Base-by-base conservation (phyloP, 2,329 filamentous ascomycete genomes). In the Hypoxylon sp. region DNA sequence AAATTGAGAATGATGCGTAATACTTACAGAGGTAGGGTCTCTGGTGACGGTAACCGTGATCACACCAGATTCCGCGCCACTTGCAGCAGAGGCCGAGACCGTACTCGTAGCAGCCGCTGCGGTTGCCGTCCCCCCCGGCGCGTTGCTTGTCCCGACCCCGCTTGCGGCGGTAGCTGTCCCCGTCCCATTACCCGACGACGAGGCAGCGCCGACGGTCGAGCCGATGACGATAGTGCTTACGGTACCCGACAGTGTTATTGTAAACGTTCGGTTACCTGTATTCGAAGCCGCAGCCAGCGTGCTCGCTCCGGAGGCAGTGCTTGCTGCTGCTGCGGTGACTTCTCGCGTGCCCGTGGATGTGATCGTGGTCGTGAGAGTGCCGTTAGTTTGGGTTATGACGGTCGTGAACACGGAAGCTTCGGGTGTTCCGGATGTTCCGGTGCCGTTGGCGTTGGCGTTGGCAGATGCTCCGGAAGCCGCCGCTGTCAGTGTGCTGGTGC, bases 41-140 rank as follows among this genome's bases (percentile, higher is more conserved):
- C 19, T 44, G 13, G 57, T 61, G 3, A 64, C 39, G 2, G 64
- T 67, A n/a, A 59, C 60, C 2, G 64, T 67, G 20, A 34, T 24
- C 0, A 15, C 13, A 17, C 47, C 48, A 1, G 50, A 30, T 39
- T 10, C 48, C 20, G 47, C 34, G 13, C 10, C 54, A 15, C 56
- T 30, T 2, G 13, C 2, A 19, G 15, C 24, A 19, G 24, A 17
- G 2, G 34, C 37, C 1, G 37, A 7, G 17, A 17, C 37, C 13
- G 43, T 46, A 4, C 20, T 26, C 10, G 48, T 19, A 19, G 41
- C 20, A 22, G 39, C 19, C 39, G 39, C 10, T 20, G 6, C 20
- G 39, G 17, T 43, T 3, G 39, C 6, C 2, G 43, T 26, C 6
- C 43, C 15, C 19, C 20, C 11, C n/a, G 11, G 4, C 13, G 20